Base-by-base conservation (phyloP, 2,329 filamentous ascomycete genomes). In the Colletotrichum neosansevieriae region DNA sequence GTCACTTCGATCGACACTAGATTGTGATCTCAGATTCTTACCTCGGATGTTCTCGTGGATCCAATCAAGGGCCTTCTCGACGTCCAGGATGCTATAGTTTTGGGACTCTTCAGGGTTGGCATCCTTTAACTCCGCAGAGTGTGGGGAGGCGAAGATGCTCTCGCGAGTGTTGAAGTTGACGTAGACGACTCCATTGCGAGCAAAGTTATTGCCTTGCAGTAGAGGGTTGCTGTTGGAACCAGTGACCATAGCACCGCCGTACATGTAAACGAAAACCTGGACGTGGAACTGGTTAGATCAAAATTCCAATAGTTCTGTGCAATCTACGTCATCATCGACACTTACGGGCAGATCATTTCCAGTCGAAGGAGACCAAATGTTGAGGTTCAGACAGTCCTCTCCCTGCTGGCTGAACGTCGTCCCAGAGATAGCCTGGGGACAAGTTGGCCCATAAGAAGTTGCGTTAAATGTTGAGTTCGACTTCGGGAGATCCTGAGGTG, bases 91-190 rank as follows among this genome's bases (percentile, higher is more conserved):
- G 58, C 74, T 76, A 75, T 79, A 74, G 76, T 71, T 71, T 44
- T 71, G 69, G 17, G 66, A 57, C 67, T 63, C 69, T 5, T 36
- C 77, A 51, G 75, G 76, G 45, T 76, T 74, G 60, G 74, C 53
- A 7, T 50, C 63, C 40, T 72, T 61, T 21, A 83, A 72, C 73
- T 82, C 76, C 3, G 79, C 74, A 15, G 81, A 82, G 62, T 81
- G 75, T 4, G 82, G 78, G 5, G 82, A 83, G 7, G 81, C 81
- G 56, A 81, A 83, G 44, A 83, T 79, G 62, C 80, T 81, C 77
- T 79, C 77, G 6, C 77, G 76, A 1, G 78, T 79, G 72, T 79
- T 81, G 69, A 82, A 81, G 71, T 79, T 79, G 63, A 80, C 77
- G 50, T 77, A 79, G 54, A 79, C 59, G 21, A 79, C 75, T 17